Base-by-base conservation (phyloP, 768 basidiomycete genomes). In the Melanogaster broomeanus region DNA sequence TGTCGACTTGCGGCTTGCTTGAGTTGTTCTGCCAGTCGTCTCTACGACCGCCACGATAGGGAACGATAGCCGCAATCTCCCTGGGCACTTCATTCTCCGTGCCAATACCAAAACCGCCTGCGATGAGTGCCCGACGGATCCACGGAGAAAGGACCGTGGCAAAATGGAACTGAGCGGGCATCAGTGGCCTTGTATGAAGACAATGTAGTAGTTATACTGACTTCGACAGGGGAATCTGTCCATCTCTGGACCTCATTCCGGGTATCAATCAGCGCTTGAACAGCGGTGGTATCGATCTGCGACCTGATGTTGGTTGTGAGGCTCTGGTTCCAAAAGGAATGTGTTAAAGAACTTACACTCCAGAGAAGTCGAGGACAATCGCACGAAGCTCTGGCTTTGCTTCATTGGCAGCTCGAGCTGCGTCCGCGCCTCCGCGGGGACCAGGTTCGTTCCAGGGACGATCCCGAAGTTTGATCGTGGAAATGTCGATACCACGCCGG, bases 381-480 rank as follows among this genome's bases (percentile, higher is more conserved):
- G 96, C 93, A 49, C 85, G 85, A 41, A 98, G 74, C 19, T 74
- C 64, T 0, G 95, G 92, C 61, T 79, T 83, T 24, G 72, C 63
- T 53, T 89, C 80, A 35, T 75, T 72, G 15, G 70, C 72, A 42
- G 61, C 70, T 53, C 76, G 79, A 35, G 84, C 82, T 22, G 72
- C 77, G 0, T 62, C 73, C 0, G 69, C 70, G 5, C 74, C 72
- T 13, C 77, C 75, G 16, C 77, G 74, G 44, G 90, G 89, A 24
- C 92, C 91, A 10, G 90, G 85, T 60, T 97, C 94, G 64, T 99
- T 99, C 96, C 96, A 99, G 12, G 91, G 81, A 38, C 94, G 83
- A 65, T 96, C 93, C 54, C 79, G 76, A 40, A 82, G 70, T 49
- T 71, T 79, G 55, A 91, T 74, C n/a, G 70, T 62, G 46, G 77